Evolutionary conservation across 208 protist species (phyloP), one percentile per base, ranked within the genome.

Genomic region (Acanthamoeba polyphaga): DNA sequence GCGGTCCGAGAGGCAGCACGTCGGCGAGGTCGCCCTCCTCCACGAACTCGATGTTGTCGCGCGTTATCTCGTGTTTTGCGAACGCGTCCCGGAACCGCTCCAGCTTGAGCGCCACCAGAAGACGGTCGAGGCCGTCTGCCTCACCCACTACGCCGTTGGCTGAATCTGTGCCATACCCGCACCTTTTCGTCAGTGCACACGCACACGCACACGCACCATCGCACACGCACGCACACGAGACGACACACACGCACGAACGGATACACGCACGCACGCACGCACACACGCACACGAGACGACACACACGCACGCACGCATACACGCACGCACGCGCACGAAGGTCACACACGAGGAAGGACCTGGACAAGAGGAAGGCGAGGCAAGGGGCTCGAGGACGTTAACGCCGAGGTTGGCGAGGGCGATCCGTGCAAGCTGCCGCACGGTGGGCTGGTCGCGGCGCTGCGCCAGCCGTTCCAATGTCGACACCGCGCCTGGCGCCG

Each of bases 81-180:
- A 85, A 85, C 46, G 62, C 15, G 15, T 85, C 76, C 19, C 22
- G 24, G 49, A 58, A 85, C 5, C 76, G 76, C 24, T 85, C 76
- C 76, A 85, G n/a, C 34, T 85, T 85, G 19, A 85, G 76, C 24
- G 46, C n/a, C 55, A 7, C 10, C 76, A 85, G n/a, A 24, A 85
- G 15, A 5, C 27, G 1, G 9, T 60, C 29, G 19, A 58, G 38
- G n/a, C 46, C 46, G 13, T 29, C 76, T 32, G 10, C 32, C 38
- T 80, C 62, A n/a, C 58, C 58, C 2, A 24, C 58, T 0, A 24
- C 58, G 12, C 19, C 58, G 10, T 74, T 74, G 22, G 22, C 15
- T 4, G 29, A 74, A 24, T 74, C 66, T 74, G 70, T 19, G 0
- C 53, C 53, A 19, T 1, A 38, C 38, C 38, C 38, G 38, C 38